Evolutionary conservation across 1,284 basidiomycete genomes (phyloP).

Genomic region (Trametes versicolor): DNA sequence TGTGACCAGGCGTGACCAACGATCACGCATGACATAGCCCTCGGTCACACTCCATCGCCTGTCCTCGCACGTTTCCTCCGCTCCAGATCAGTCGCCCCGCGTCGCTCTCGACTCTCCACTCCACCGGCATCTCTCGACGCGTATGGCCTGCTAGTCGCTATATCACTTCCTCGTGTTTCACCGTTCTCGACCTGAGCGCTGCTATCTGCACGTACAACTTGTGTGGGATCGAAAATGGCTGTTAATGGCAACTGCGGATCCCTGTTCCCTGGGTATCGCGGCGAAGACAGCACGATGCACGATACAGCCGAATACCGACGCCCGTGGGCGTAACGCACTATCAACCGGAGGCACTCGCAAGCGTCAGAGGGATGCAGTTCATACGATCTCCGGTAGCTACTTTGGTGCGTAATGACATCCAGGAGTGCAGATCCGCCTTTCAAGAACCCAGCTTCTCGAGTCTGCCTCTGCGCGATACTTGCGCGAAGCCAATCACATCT

Average conservation of each 20-base stretch:
- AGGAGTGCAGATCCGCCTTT: conserved; percentile 16
- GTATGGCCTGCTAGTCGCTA: background rate
- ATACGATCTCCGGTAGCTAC: conserved; percentile 23
- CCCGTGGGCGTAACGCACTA: background rate
- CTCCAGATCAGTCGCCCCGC: background rate
- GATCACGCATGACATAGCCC: conserved; percentile 23
- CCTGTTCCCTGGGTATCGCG: conserved; percentile 9
- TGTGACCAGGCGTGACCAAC: conserved; percentile 17
- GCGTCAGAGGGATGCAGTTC: background rate
- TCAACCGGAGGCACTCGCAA: background rate
- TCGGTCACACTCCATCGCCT: conserved; percentile 14
- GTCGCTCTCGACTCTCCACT: background rate
- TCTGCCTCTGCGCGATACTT: conserved; percentile 13
- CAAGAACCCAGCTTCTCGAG: conserved; percentile 18
- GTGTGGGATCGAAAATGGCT: background rate
- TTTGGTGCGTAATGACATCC: background rate
- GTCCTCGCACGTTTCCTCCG: conserved; percentile 23
- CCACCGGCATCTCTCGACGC: background rate
- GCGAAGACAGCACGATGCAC: background rate
- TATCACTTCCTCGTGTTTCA: background rate
- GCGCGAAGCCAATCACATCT: background rate
- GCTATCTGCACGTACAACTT: background rate
- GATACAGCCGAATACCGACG: background rate
- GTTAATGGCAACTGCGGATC: conserved; percentile 1
- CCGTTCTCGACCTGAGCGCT: background rate